Evolutionary conservation across 371 early-diverging fungal genomes (phyloP), one percentile per base, ranked within the genome.

Genomic region (Mortierella sp.): DNA sequence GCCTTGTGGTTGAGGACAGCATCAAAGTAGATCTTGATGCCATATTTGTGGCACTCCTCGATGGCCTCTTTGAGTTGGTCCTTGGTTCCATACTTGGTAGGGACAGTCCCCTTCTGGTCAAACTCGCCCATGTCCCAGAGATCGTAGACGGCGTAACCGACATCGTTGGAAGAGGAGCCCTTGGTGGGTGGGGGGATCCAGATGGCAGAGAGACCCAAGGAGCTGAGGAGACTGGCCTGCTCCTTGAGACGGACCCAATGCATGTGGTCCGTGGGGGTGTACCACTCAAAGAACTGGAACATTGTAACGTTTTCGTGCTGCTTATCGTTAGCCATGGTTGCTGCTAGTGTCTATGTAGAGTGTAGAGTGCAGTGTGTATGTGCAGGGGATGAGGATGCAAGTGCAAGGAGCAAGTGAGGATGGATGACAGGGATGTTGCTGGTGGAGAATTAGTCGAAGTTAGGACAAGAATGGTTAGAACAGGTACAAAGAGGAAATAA

Each of bases 121-220:
- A 86, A 87, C 61, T 88, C 87, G 16, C 88, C 86, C 41, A 88
- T 61, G 52, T 88, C 88, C 87, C 86, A 88, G 31, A 87, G 61
- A 63, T 88, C 85, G 64, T 87, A 87, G 43, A 70, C 71, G 37
- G 78, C 86, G 63, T 87, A 87, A 6, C 86, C 87, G 19, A 86
- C 86, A 76, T 83, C 79, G 52, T 73, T 67, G 37, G 47, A 67
- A 39, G 74, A 66, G 45, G 73, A 53, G 26, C 80, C 80, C 37
- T 79, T 79, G 58, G 52, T 75, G 22, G 80, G 80, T 8, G 80
- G 76, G 10, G 76, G 76, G 34, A 75, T 14, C 76, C 76, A 75
- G 26, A 79, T 71, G 48, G 76, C 72, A 29, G 75, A 63, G 43
- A 79, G 73, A 7, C 80, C 80, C 26, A 75, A 69, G 8, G 76